A percentile compares a stretch with the other conserved stretches of the same genome.
Conservation (phyloP, 306 rosid species). For the cucumber (Cucumis sativus) region Cucumber_9930_V3 NC_026655.2:22046001-22046500, state of each 20-base stretch:
- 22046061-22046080: no score
- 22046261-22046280: background rate
- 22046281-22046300: background rate
- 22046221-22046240: background rate
- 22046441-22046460: background rate
- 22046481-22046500: background rate
- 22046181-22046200: no score
- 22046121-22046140: no score
- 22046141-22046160: no score
- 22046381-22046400: background rate
- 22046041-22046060: no score
- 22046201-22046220: no score
- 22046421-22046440: background rate
- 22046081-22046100: no score
- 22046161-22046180: no score
- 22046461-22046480: background rate
- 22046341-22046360: background rate
- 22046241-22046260: background rate
- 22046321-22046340: background rate
- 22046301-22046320: background rate
- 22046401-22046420: background rate
- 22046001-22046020: no score
- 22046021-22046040: no score
- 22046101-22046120: no score
- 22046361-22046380: background rate